Conservation (phyloP, 2,329 filamentous ascomycete species). For the Ophiobolus disseminans region DNA sequence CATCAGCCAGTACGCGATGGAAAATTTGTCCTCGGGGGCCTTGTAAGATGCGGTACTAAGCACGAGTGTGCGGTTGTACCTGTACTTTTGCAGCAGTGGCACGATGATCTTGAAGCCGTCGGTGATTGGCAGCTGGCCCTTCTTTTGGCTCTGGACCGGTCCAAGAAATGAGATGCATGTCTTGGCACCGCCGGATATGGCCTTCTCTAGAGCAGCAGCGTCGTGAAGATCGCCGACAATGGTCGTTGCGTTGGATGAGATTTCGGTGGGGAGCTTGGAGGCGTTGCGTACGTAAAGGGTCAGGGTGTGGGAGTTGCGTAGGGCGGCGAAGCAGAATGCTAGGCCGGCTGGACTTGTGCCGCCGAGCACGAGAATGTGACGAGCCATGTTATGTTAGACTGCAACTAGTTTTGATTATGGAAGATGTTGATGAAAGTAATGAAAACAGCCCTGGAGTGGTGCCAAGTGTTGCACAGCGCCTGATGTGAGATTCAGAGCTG, state of each 20-base stretch:
- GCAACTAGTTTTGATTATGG: neutral
- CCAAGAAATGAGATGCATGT: conserved; percentile 13
- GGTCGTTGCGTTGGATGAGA: conserved; percentile 8
- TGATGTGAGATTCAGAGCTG: too few species aligned
- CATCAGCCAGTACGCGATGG: conserved; percentile 5
- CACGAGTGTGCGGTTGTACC: conserved; percentile 9
- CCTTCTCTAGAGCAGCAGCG: conserved; percentile 7
- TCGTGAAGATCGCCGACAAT: conserved; percentile 8
- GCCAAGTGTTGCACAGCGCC: too few species aligned
- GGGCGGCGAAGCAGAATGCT: conserved; percentile 14
- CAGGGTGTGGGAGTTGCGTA: conserved; percentile 14
- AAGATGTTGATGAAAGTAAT: neutral
- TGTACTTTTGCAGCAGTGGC: conserved; percentile 13
- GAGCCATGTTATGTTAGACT: conserved; percentile 1
- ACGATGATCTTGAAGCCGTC: conserved; percentile 13
- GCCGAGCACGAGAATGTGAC: conserved; percentile 21
- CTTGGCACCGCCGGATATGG: conserved; percentile 10
- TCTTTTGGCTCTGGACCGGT: neutral
- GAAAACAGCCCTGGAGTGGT: too few species aligned
- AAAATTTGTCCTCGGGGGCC: conserved; percentile 9
- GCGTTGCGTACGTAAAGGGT: conserved; percentile 17
- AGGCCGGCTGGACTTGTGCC: conserved; percentile 15
- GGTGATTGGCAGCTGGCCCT: conserved; percentile 8
- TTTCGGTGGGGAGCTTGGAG: conserved; percentile 15
- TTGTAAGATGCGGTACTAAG: conserved; percentile 14